Percentiles rank a stretch among this genome's conserved stretches.
These are phyloP conservation scores for Alternaria arbusti DNA, from an alignment of 2,329 filamentous ascomycete species.

Conservation along the genomic window DNA sequence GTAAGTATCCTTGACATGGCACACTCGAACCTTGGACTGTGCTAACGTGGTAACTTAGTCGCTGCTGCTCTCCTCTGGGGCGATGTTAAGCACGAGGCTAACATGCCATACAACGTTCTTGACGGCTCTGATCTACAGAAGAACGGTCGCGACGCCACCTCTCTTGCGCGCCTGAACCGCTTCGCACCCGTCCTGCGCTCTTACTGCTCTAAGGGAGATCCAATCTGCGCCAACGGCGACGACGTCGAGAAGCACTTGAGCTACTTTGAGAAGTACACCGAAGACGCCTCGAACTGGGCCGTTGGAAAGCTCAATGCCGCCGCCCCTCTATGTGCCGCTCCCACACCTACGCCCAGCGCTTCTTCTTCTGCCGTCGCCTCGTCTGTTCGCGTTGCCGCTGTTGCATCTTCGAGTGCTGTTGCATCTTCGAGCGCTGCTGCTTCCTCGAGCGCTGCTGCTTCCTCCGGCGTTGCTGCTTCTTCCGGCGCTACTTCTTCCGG, in stretches of 20 bases:
- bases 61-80: slow-evolving; percentile 34
- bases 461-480: slow-evolving; percentile 1
- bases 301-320: slow-evolving; percentile 30
- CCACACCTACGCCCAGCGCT: slow-evolving; percentile 25
- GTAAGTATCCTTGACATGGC: slow-evolving; percentile 26
- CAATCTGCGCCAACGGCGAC: slow-evolving; percentile 68
- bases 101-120: slow-evolving; percentile 32
- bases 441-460: slow-evolving; percentile 3
- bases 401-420: slow-evolving; percentile 19
- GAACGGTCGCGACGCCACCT: slow-evolving; percentile 16
- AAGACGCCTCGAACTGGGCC: slow-evolving; percentile 30
- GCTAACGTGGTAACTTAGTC: slow-evolving; percentile 29
- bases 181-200: slow-evolving; percentile 61
- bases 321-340: slow-evolving; percentile 27
- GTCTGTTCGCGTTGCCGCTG: slow-evolving; percentile 20
- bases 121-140: slow-evolving; percentile 24
- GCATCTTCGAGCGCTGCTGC: slow-evolving; percentile 14
- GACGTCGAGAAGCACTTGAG: slow-evolving; percentile 64
- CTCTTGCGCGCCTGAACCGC: slow-evolving; percentile 26
- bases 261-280: slow-evolving; percentile 54
- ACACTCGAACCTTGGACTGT: slow-evolving; percentile 20
- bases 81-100: slow-evolving; percentile 28
- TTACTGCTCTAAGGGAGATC: slow-evolving; percentile 67
- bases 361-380: slow-evolving; percentile 23
- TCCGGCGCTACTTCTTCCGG: background rate